Evolutionary conservation across 192 early-diverging fungal genomes (phyloP).

Genomic region (Podila epigama): DNA sequence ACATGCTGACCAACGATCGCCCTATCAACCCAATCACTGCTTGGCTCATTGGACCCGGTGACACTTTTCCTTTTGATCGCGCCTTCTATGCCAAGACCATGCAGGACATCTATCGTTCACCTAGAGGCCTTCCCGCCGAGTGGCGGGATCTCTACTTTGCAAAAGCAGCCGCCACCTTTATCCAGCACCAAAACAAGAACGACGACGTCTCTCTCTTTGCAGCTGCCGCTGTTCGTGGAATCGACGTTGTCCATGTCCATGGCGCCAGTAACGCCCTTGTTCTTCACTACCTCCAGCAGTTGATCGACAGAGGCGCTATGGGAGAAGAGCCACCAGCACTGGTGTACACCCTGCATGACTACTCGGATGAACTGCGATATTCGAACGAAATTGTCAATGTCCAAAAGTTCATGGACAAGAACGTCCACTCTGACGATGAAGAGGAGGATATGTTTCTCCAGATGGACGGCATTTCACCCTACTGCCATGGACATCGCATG

Average conservation of each 20-base stretch:
- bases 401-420: slow-evolving; percentile 54
- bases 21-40: slow-evolving; percentile 38
- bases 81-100: slow-evolving; percentile 51
- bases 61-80: slow-evolving; percentile 48
- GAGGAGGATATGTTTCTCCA: slow-evolving; percentile 33
- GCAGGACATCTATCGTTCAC: slow-evolving; percentile 55
- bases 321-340: slow-evolving; percentile 54
- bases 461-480: slow-evolving; percentile 41
- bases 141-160: slow-evolving; percentile 67
- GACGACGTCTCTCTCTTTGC: slow-evolving; percentile 61
- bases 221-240: slow-evolving; percentile 18
- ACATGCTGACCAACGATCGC: slow-evolving; percentile 13
- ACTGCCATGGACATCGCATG: slow-evolving; percentile 56
- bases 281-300: slow-evolving; percentile 52
- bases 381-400: slow-evolving; percentile 58
- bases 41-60: slow-evolving; percentile 60
- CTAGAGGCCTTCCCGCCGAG: slow-evolving; percentile 58
- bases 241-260: slow-evolving; percentile 65
- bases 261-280: slow-evolving; percentile 64
- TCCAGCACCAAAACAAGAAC: slow-evolving; percentile 49
- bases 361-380: slow-evolving; percentile 64
- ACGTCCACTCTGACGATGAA: slow-evolving; percentile 35
- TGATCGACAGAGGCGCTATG: slow-evolving; percentile 33
- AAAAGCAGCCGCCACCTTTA: slow-evolving; percentile 58
- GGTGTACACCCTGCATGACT: slow-evolving; percentile 67